A percentile compares a stretch with the other conserved stretches of the same genome.
Evolutionary conservation across 148 eudicot species (phyloP).

Genomic region (Rhododendron griersonianum): DNA sequence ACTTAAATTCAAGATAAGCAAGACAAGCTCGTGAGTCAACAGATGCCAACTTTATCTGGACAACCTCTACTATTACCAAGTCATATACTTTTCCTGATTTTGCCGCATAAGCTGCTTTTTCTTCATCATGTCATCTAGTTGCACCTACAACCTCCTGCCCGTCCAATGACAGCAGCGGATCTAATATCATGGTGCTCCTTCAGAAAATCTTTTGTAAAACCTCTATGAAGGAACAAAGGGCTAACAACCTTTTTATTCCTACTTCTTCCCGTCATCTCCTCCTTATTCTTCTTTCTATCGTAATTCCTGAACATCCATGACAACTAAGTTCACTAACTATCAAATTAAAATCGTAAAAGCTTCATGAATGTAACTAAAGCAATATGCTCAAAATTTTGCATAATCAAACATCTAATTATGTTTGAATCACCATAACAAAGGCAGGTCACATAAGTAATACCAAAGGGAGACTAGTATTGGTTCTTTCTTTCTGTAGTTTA

Average conservation of each 20-base stretch:
- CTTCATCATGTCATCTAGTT: not conserved
- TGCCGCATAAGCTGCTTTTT: not conserved
- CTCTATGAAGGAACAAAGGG: not conserved
- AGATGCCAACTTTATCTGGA: not conserved
- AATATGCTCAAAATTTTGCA: not conserved
- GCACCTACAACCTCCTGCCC: not conserved
- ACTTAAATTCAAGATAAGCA: not conserved
- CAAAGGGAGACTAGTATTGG: not conserved
- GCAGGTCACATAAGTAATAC: not conserved
- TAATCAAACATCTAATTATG: not conserved
- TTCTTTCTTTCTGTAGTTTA: not conserved
- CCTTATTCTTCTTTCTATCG: not conserved
- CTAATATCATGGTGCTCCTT: not conserved
- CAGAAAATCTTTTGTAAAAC: not conserved
- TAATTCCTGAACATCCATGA: not conserved
- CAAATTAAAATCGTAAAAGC: not conserved
- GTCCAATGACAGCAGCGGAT: not conserved
- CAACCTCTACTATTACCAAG: not conserved
- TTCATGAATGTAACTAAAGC: not conserved
- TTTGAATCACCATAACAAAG: not conserved
- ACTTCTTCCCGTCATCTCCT: not conserved
- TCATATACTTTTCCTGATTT: not conserved
- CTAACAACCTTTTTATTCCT: not conserved
- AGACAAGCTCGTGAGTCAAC: slow-evolving; percentile 1
- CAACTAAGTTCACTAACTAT: not conserved